Conservation (phyloP, 1,139 yeast species). For the Wickerhamiella pararugosa region DNA sequence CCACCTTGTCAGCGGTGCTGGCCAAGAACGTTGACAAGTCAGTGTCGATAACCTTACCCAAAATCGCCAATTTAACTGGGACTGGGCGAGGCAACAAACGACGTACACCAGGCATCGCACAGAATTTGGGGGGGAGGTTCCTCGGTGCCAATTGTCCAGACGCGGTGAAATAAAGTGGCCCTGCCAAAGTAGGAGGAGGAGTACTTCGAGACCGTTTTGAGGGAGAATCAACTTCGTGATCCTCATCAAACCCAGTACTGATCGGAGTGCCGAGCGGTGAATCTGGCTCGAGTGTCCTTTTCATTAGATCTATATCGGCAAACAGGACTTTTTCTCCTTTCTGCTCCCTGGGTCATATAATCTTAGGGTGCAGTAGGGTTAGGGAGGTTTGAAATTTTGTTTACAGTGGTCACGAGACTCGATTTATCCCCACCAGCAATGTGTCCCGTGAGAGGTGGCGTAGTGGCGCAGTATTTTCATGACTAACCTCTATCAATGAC, state of each 20-base stretch:
- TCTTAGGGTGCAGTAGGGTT: no score
- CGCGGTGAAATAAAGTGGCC: conserved; percentile 7
- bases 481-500: no score
- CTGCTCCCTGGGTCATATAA: neutral
- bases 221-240: conserved; percentile 6
- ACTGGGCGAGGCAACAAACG: conserved; percentile 10
- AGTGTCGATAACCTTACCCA: neutral
- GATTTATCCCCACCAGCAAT: no score
- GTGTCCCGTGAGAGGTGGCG: no score
- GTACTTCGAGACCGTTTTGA: conserved; percentile 6
- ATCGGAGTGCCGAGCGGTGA: neutral
- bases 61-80: conserved; percentile 3
- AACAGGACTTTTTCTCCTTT: neutral
- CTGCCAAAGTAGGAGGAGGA: conserved; percentile 7
- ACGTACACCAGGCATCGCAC: conserved; percentile 14
- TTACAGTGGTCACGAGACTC: no score
- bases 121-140: conserved; percentile 9
- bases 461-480: no score
- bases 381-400: no score
- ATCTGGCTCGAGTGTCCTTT: conserved; percentile 3
- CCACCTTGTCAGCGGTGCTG: conserved; percentile 1
- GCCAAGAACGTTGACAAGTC: conserved; percentile 5
- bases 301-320: neutral
- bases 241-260: neutral
- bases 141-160: conserved; percentile 7